Conservation (phyloP, 768 basidiomycete species). For the Pulveroboletus sp. region DNA sequence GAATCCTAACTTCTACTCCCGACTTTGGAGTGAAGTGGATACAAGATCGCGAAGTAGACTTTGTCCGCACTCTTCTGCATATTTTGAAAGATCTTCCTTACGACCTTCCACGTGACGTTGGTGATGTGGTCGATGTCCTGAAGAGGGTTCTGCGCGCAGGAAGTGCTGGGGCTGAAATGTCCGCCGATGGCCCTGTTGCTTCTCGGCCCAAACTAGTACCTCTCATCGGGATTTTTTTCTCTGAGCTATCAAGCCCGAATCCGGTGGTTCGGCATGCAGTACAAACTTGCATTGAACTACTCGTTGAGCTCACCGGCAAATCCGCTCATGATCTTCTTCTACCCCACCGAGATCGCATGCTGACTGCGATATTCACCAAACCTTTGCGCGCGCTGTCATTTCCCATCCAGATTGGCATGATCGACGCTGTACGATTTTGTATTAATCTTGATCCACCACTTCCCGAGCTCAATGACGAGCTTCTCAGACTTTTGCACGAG, state of each 20-base stretch:
- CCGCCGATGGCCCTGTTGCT: constrained; percentile 37
- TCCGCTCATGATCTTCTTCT: constrained; percentile 74
- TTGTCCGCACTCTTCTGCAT: constrained; percentile 84
- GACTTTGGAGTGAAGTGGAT: constrained; percentile 76
- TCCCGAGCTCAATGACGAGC: constrained; percentile 88
- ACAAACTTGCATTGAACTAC: constrained; percentile 71
- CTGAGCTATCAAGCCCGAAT: constrained; percentile 85
- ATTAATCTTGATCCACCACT: constrained; percentile 85
- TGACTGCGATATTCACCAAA: constrained; percentile 91
- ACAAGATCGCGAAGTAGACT: constrained; percentile 81
- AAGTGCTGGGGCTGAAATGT: constrained; percentile 44
- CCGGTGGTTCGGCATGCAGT: constrained; percentile 79
- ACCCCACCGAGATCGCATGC: constrained; percentile 82
- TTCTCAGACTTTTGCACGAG: constrained; percentile 87
- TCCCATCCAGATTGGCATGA: constrained; percentile 94
- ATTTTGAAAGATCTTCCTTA: constrained; percentile 92
- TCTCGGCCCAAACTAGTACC: constrained; percentile 57
- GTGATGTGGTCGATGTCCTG: constrained; percentile 75
- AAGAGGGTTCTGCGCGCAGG: constrained; percentile 59
- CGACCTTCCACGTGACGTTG: constrained; percentile 79
- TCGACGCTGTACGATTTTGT: constrained; percentile 93
- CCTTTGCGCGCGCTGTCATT: constrained; percentile 93
- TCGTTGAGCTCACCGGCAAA: constrained; percentile 69
- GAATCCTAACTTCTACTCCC: constrained; percentile 67
- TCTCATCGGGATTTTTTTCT: constrained; percentile 77